Base-by-base conservation (phyloP, 2,329 filamentous ascomycete species). In the Torrubiellomyces zombiae region DNA sequence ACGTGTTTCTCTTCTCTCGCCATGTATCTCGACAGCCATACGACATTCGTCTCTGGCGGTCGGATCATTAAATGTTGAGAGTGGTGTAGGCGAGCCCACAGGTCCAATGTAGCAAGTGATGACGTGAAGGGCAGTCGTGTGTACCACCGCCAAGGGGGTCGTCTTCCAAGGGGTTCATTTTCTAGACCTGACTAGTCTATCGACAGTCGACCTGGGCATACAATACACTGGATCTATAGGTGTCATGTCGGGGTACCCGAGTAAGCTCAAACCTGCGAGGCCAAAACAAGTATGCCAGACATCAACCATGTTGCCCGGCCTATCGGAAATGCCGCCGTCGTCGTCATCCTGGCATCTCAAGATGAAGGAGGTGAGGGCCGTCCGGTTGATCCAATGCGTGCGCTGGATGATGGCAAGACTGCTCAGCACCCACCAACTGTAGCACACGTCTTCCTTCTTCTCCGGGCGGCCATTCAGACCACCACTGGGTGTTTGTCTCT, bases 381-480 rank as follows among this genome's bases (percentile, higher is more conserved):
- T 62, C 24, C 73, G 67, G 55, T 98, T 81, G 45, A 98, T 91
- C 89, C 89, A 98, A 48, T 94, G 80, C 26, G 83, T 64, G 28
- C 75, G 74, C 27, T 67, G 73, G 37, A 98, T 79, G 64, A 95
- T 94, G 22, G 78, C 75, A 37, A 98, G 56, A 47, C 85, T 93
- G 44, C 80, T 86, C 43, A 86, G 58, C 21, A 95, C 89, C 89
- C 89, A 98, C 89, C 89, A 98, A 48, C 82, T 93, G 55, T 98
- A 98, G 56, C 89, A 98, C 9, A 93, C 86, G 48, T 98, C 89
- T 47, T 93, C 86, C 33, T 79, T 57, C 58, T 98, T 98, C 55
- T 95, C 89, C 1, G 89, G 89, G 24, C 89, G 67, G 3, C 89
- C 89, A 46, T 98, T 98, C 25, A 98, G 57, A 0, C 89, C 89